Base-by-base conservation (phyloP, 169 alveolate genomes). In the Plasmodium adleri region DNA sequence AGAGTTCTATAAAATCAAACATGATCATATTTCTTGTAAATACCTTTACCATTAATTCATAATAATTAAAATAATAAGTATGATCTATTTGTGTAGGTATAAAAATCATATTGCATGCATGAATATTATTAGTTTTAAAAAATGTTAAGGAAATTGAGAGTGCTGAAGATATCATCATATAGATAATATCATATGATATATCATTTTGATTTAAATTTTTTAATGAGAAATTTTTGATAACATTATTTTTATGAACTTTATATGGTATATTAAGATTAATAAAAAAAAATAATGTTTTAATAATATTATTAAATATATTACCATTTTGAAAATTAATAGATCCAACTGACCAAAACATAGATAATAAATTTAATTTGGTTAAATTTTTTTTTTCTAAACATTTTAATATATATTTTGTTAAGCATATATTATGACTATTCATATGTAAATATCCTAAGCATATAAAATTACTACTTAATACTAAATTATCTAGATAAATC, bases 21-120 rank as follows among this genome's bases (percentile, higher is more conserved):
- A 72, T 62, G 7, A 86, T 86, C 92, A 86, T 86, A 86, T 86
- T 86, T 12, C 92, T 71, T 2, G 88, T 66, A 86, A 86, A 86
- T 1, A 87, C 60, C 49, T 86, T 86, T 17, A 72, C 92, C 78
- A 86, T 59, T 24, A 86, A 47, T 59, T 86, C 88, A 54, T 86
- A 86, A 32, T 71, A 49, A 45, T 86, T 70, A 72, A 86, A 86
- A 49, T 86, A 86, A 24, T 70, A 62, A 45, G 72, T 59, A 52
- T 86, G 88, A 32, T 86, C 88, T 8, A 56, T 49, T 72, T 58
- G 59, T 58, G 56, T 71, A 58, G 92, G 92, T 67, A 86, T 72
- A 60, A 71, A 86, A 59, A 86, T 72, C 92, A 86, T 86, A 60
- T 86, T 86, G 24, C 71, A 72, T 20, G 92, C 92, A 45, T 86